Percentiles rank a stretch among this genome's conserved stretches.
Conservation (phyloP, 495 filamentous ascomycete genomes). For the Polyplosphaeria fusca region DNA sequence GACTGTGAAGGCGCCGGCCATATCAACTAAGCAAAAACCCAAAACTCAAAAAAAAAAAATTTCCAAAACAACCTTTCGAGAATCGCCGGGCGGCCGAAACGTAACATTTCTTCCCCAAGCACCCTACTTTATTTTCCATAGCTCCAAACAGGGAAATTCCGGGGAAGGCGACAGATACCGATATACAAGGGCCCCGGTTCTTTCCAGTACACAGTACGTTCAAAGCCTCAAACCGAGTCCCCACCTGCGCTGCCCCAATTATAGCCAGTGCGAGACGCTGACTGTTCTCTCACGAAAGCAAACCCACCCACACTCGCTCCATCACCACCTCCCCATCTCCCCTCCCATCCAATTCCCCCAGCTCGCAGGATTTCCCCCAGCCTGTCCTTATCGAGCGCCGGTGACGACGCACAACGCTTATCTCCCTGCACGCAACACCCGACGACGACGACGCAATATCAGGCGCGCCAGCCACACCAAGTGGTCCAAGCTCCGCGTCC, state of each 20-base stretch:
- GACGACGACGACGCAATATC: background rate
- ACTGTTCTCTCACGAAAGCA: too few relatives aligned
- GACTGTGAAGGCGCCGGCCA: conserved; percentile 18
- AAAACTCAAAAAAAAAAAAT: too few relatives aligned
- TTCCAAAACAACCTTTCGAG: background rate
- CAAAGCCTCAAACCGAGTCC: too few relatives aligned
- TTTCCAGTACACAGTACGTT: too few relatives aligned
- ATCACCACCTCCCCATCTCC: background rate
- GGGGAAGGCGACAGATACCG: background rate
- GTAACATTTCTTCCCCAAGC: background rate
- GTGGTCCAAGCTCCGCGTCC: background rate
- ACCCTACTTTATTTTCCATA: background rate
- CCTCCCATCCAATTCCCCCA: background rate
- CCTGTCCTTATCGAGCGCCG: background rate
- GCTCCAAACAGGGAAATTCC: background rate
- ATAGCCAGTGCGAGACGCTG: too few relatives aligned
- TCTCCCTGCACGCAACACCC: background rate
- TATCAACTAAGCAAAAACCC: too few relatives aligned
- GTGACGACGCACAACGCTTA: background rate
- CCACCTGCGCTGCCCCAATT: too few relatives aligned
- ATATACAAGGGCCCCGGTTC: too few relatives aligned
- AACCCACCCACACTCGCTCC: too few relatives aligned
- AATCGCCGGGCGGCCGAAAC: background rate
- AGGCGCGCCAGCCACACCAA: background rate
- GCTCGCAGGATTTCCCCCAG: background rate